Base-by-base conservation (phyloP, 306 rosid species). In the Pyrus bretschneideri region DNA sequence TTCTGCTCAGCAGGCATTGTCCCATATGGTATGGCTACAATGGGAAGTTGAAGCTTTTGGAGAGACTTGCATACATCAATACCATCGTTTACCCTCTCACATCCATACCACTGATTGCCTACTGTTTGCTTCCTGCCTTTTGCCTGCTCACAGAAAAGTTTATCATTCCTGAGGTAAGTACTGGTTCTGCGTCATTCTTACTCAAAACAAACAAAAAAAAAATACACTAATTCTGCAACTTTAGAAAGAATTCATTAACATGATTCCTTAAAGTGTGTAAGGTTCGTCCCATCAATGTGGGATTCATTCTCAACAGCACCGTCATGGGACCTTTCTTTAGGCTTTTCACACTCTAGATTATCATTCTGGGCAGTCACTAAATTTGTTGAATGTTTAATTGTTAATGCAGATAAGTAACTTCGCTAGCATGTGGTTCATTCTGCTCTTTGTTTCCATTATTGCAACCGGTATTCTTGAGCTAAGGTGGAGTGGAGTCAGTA, bases 1-100 rank as follows among this genome's bases (percentile, higher is more conserved):
- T 96, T 75, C 86, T 96, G 81, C 96, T 96, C 22, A 96, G 99
- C 81, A 91, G 99, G 85, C 99, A 96, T 91, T 96, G 99, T 69
- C 99, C 99, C 79, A 82, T 96, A 63, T 96, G 99, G 99, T 96
- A 96, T 78, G 99, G 99, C 75, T 96, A 96, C 93, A 91, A 83
- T 67, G 98, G 98, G 73, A 91, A 78, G 83, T 68, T 96, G 83
- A 88, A 62, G 78, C 89, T 77, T 80, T 88, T 96, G 83, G 90
- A 89, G 89, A 89, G 99, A 52, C 63, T 96, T 61, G 99, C 98
- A 67, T 96, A 96, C 84, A 91, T 96, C 72, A 96, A 96, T 86
- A 96, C 99, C 44, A 93, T 96, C 51, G 93, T 96, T 80, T 96
- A 96, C 84, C 99, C 99, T 1, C 83, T 96, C 19, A 96, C 99